Conservation (phyloP, 2,329 filamentous ascomycete species). For the Fusarium sp. region DNA sequence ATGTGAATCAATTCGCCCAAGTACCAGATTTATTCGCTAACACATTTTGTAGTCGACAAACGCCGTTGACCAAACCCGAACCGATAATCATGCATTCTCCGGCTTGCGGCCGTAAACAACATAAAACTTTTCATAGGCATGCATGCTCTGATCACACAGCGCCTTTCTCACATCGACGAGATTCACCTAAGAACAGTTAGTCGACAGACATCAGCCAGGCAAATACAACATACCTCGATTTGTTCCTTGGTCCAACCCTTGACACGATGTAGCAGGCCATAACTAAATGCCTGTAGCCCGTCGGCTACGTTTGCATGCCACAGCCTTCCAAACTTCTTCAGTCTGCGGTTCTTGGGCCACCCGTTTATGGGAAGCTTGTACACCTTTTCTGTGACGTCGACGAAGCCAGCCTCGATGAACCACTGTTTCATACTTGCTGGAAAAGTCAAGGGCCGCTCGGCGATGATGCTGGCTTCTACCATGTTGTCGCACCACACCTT, state of each 20-base stretch:
- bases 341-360: conserved; percentile 13
- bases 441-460: conserved; percentile 3
- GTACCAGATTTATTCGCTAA: not conserved
- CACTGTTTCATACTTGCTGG: conserved; percentile 3
- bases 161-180: conserved; percentile 11
- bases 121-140: conserved; percentile 8
- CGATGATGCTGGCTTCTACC: conserved; percentile 5
- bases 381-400: conserved; percentile 9
- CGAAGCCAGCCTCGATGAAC: conserved; percentile 1
- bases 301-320: conserved; percentile 7
- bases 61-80: too few species aligned
- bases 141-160: conserved; percentile 10
- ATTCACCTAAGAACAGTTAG: conserved; percentile 6
- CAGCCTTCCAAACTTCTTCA: conserved; percentile 9
- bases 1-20: too few species aligned
- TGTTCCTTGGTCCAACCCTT: conserved; percentile 9
- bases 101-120: conserved; percentile 10
- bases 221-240: conserved; percentile 4
- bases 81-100: not conserved
- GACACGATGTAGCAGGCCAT: conserved; percentile 5
- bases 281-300: conserved; percentile 7
- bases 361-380: conserved; percentile 14
- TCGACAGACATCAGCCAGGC: not conserved
- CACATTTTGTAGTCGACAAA: not conserved
- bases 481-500: conserved; percentile 10